These are phyloP conservation scores for Tolypocladium nubicola DNA, from an alignment of 2,329 filamentous ascomycete genomes.

Conservation along the genomic window DNA sequence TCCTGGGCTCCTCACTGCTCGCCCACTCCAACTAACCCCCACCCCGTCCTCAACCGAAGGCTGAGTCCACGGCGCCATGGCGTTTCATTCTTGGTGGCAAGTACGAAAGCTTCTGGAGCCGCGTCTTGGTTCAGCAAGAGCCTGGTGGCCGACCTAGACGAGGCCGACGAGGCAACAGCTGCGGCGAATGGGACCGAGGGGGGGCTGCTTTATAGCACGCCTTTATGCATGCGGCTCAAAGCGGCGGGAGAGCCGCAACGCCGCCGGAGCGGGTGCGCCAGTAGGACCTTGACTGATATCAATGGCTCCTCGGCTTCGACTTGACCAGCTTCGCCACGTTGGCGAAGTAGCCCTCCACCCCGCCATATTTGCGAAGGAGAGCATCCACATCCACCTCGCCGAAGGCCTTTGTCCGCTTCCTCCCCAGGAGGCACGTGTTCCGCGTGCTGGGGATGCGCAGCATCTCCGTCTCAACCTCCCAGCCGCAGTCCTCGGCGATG, in stretches of 20 bases:
- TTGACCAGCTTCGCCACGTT: constrained; percentile 53
- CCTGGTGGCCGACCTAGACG: no score
- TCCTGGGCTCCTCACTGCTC: no score
- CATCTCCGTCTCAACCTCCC: constrained; percentile 70
- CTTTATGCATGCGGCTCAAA: no score
- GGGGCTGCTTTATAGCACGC: no score
- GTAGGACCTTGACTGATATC: not conserved
- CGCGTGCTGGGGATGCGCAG: constrained; percentile 86
- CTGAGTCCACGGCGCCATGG: no score
- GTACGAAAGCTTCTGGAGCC: no score
- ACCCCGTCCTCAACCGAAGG: no score
- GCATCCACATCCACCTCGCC: constrained; percentile 28
- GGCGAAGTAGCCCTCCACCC: constrained; percentile 46
- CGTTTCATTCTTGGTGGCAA: no score
- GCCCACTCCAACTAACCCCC: no score
- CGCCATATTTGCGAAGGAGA: constrained; percentile 41
- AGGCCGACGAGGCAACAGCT: not conserved
- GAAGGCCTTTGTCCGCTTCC: constrained; percentile 24
- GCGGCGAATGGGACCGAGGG: not conserved
- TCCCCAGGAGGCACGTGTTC: constrained; percentile 72
- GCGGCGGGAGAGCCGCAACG: not conserved
- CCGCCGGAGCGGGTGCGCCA: not conserved
- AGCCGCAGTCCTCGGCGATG: constrained; percentile 64
- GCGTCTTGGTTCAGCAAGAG: no score
- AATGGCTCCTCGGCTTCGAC: constrained; percentile 28